These are phyloP conservation scores for Pyrus hybrid DNA, from an alignment of 331 rosid species.

Conservation along the genomic window DNA sequence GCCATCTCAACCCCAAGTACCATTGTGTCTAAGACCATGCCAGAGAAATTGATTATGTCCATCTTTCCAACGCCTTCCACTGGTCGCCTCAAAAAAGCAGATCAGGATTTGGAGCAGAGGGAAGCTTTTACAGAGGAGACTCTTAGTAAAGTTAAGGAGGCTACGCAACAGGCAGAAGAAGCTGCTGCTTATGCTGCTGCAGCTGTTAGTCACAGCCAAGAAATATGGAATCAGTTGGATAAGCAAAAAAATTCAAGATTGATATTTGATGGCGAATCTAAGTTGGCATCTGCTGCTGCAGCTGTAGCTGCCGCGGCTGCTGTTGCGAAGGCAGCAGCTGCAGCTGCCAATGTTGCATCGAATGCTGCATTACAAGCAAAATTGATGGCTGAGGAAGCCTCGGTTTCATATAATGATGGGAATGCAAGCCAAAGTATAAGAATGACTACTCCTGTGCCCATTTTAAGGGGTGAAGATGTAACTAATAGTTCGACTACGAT, in stretches of 20 bases:
- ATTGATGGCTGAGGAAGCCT: constrained; percentile 89
- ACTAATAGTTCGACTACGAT: constrained; percentile 58
- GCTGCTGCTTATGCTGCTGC: constrained; percentile 70
- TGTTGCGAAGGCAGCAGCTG: constrained; percentile 96
- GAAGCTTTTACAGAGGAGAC: constrained; percentile 57
- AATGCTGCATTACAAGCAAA: constrained; percentile 97
- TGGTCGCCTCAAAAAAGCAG: constrained; percentile 37
- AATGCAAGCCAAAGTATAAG: constrained; percentile 31
- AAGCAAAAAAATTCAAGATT: constrained; percentile 65
- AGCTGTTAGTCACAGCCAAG: constrained; percentile 77
- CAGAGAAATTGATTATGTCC: constrained; percentile 40
- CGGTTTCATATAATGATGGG: constrained; percentile 39
- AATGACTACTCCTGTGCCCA: constrained; percentile 64
- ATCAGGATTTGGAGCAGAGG: constrained; percentile 39
- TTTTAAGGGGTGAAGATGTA: constrained; percentile 64
- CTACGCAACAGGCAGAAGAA: constrained; percentile 73
- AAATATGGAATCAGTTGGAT: constrained; percentile 81
- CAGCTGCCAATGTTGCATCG: constrained; percentile 92
- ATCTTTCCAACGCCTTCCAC: constrained; percentile 30
- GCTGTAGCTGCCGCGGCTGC: constrained; percentile 92
- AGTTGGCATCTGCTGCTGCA: constrained; percentile 82
- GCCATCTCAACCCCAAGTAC: constrained; percentile 28
- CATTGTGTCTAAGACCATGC: constrained; percentile 31
- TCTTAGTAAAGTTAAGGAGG: constrained; percentile 78
- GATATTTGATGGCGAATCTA: constrained; percentile 61